Evolutionary conservation across 768 basidiomycete species (phyloP), one percentile per base, ranked within the genome.

Genomic region (Exidia glandulosa): DNA sequence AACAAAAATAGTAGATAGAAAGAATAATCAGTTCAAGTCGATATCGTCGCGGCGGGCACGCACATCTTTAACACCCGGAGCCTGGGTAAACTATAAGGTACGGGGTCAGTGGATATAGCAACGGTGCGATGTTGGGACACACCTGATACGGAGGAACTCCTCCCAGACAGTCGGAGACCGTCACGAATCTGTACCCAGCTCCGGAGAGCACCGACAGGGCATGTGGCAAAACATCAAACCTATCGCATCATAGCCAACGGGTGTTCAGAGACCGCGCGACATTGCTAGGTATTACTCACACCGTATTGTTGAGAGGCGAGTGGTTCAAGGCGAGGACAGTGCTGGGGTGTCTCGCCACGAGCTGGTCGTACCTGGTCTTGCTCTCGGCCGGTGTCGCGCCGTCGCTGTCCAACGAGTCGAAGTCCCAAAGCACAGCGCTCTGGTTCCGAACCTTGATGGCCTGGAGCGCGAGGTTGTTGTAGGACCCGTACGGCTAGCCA

Each of bases 401-500:
- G 19, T 32, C 56, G n/a, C 63, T 64, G 45, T 66, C 66, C 23
- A 54, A 60, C 12, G 55, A 55, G 52, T 66, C 66, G 56, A 66
- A 66, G 59, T 66, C 65, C 65, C 65, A 65, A 41, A 64, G 54
- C 3, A 66, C 61, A 30, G 66, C 63, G 27, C 56, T 62, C 57
- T 65, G 64, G 54, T 65, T 65, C 33, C 64, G 59, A 25, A 58
- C 32, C 19, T 25, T 66, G 12, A 77, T 69, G 6, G 73, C 74
- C 3, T 69, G 57, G 1, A 64, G 65, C 14, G 78, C 76, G 25
- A 69, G 61, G 54, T 74, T 62, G 60, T 78, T 78, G 68, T 73
- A 75, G 54, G 68, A 68, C 1, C 79, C 79, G 61, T 71, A 80
- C 13, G 79, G 78, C 41, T 45, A 19, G 16, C 19, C 41, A 45